Percentiles rank a stretch among this genome's conserved stretches.
These are phyloP conservation scores for Penicillium paxilli DNA, from an alignment of 495 filamentous ascomycete species.

Conservation along the genomic window DNA sequence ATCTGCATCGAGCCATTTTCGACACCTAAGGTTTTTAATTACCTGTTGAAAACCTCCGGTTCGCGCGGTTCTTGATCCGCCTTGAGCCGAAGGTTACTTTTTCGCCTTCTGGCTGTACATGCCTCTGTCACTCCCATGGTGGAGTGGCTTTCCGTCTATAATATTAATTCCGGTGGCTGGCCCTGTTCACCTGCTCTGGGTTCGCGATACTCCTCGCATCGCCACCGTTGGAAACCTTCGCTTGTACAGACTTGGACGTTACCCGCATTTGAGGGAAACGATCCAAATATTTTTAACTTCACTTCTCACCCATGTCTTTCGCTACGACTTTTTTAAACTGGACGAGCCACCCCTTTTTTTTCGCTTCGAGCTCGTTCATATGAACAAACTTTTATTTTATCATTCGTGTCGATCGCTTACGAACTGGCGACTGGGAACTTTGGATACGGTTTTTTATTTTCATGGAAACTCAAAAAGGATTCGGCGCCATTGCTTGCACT, in stretches of 20 bases:
- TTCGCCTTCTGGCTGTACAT: conserved; percentile 37
- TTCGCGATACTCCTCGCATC: conserved; percentile 15
- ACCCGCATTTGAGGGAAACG: conserved; percentile 6
- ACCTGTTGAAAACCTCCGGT: conserved; percentile 19
- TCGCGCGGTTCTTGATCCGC: conserved; percentile 17
- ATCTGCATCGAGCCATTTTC: conserved; percentile 50
- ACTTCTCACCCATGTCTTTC: conserved; percentile 42
- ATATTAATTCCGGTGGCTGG: conserved; percentile 43
- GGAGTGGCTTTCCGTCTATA: conserved; percentile 38
- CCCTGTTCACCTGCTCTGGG: conserved; percentile 19
- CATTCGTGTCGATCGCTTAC: conserved; percentile 52
- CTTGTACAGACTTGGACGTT: conserved; percentile 36
- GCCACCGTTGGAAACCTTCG: conserved; percentile 41
- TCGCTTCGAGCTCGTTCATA: conserved; percentile 36
- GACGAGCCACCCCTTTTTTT: conserved; percentile 32
- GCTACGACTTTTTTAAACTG: conserved; percentile 37
- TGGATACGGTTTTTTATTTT: conserved; percentile 19
- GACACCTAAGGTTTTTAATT: conserved; percentile 44
- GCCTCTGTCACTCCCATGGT: conserved; percentile 20
- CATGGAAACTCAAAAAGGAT: conserved; percentile 29
- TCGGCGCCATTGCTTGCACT: conserved; percentile 41
- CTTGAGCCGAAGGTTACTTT: conserved; percentile 26
- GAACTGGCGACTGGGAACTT: conserved; percentile 39
- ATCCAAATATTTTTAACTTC: conserved; percentile 22
- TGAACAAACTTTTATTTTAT: conserved; percentile 37